Conservation (phyloP, 1,139 yeast species). For the Wickerhamomyces sp. region DNA sequence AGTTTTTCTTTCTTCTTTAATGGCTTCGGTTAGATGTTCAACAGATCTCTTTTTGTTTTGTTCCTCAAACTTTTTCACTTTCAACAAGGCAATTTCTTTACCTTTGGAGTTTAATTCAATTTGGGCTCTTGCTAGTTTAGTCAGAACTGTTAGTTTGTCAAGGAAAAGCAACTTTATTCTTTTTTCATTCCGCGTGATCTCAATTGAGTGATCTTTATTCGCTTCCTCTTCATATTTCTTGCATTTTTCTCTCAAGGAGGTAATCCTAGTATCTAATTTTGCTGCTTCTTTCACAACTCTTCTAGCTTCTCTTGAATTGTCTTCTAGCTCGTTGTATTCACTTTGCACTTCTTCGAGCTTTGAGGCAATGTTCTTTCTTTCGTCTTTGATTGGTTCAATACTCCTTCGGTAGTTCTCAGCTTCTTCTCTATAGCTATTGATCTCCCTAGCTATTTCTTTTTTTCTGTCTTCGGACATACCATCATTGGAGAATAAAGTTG, state of each 20-base stretch:
- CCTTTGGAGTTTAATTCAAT: slow-evolving; percentile 14
- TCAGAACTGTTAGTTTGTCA: slow-evolving; percentile 18
- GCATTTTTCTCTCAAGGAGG: slow-evolving; percentile 27
- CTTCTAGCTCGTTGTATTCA: slow-evolving; percentile 15
- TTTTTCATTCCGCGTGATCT: slow-evolving; percentile 13
- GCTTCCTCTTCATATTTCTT: slow-evolving; percentile 23
- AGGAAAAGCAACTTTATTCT: slow-evolving; percentile 19
- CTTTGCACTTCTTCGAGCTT: slow-evolving; percentile 16
- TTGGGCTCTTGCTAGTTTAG: slow-evolving; percentile 23
- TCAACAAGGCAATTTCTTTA: slow-evolving; percentile 22
- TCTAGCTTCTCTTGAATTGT: slow-evolving; percentile 17
- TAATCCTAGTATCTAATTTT: slow-evolving; percentile 19
- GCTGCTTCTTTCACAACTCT: slow-evolving; percentile 17
- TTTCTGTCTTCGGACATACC: slow-evolving; percentile 41
- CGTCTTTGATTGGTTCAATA: slow-evolving; percentile 21
- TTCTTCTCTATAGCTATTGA: slow-evolving; percentile 15
- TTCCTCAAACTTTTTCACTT: slow-evolving; percentile 26
- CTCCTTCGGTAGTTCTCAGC: slow-evolving; percentile 19
- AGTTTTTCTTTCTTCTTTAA: slow-evolving; percentile 31
- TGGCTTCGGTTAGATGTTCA: slow-evolving; percentile 31
- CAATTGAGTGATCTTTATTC: slow-evolving; percentile 15
- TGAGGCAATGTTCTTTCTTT: slow-evolving; percentile 17
- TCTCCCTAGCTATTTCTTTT: slow-evolving; percentile 18
- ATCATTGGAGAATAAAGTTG: slow-evolving; percentile 35
- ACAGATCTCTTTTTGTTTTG: slow-evolving; percentile 34